These are phyloP conservation scores for Tulasnella sp. DNA, from an alignment of 768 basidiomycete species.

Conservation along the genomic window DNA sequence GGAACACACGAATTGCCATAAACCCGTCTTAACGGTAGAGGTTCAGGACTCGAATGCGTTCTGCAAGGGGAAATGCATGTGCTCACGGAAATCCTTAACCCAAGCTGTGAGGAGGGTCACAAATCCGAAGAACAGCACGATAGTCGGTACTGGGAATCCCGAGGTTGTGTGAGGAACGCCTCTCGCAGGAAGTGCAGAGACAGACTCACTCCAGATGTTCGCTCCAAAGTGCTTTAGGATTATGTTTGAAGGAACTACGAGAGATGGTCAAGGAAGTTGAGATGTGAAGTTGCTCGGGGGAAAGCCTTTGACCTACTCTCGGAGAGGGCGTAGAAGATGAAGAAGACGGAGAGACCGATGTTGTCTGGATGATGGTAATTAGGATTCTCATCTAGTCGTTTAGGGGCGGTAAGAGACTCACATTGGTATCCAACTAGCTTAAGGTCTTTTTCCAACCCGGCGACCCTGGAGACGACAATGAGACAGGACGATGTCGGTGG, in stretches of 20 bases:
- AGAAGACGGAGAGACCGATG: constrained; percentile 20
- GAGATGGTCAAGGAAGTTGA: not conserved
- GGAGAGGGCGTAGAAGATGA: constrained; percentile 19
- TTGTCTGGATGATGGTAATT: constrained; percentile 10
- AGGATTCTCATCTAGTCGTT: not conserved
- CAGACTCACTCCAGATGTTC: constrained; percentile 16
- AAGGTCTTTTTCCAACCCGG: constrained; percentile 13
- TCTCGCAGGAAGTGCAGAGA: not conserved
- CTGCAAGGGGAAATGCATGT: not conserved
- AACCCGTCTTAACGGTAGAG: not conserved
- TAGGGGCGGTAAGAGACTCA: not conserved
- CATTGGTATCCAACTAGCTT: constrained; percentile 17
- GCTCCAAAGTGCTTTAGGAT: constrained; percentile 15
- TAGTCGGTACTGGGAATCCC: not conserved
- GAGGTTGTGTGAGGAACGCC: not conserved
- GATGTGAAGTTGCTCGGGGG: not conserved
- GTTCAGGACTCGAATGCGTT: not conserved
- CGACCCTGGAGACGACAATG: not conserved
- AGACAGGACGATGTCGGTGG: not conserved
- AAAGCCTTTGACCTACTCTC: constrained; percentile 1
- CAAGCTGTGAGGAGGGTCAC: constrained; percentile 15
- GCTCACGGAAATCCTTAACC: constrained; percentile 14
- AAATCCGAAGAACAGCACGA: constrained; percentile 17
- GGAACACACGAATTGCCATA: constrained; percentile 16
- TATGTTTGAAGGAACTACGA: constrained; percentile 14